phyloP scores from a whole-genome alignment of 2,329 filamentous ascomycete genomes.

The Trichocomaceae sp. region DNA sequence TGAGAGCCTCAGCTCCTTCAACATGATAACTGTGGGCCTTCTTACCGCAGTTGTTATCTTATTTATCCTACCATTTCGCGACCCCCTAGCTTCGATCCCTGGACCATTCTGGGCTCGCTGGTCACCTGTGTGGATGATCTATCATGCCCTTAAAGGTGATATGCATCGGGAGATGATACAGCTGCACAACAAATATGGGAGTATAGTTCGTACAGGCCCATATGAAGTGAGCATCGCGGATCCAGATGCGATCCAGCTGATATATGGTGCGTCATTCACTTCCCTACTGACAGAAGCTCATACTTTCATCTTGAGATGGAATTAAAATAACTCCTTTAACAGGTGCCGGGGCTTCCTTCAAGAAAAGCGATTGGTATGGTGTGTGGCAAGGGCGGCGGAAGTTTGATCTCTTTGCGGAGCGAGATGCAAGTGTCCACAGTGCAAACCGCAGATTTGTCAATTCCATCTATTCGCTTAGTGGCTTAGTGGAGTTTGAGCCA shows the following conservation, averaged over 20 bases:
- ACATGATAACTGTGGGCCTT: background rate
- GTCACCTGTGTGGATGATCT: slow-evolving; percentile 15
- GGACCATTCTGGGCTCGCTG: slow-evolving; percentile 25
- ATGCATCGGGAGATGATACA: slow-evolving; percentile 11
- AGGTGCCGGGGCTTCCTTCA: slow-evolving; percentile 36
- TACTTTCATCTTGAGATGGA: too few relatives aligned
- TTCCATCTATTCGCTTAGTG: slow-evolving; percentile 33
- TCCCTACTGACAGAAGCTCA: too few relatives aligned
- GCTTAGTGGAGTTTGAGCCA: slow-evolving; percentile 32
- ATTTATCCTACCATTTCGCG: background rate
- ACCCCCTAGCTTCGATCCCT: slow-evolving; percentile 21
- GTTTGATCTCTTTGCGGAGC: slow-evolving; percentile 36
- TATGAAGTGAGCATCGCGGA: slow-evolving; percentile 13
- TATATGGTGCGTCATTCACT: slow-evolving; percentile 13
- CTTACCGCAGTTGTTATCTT: background rate
- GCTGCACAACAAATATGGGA: slow-evolving; percentile 13
- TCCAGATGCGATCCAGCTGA: slow-evolving; percentile 12
- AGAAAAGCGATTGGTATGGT: slow-evolving; percentile 38
- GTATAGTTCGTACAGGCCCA: slow-evolving; percentile 12
- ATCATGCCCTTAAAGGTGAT: slow-evolving; percentile 8
- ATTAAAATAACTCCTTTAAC: background rate
- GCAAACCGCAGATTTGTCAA: slow-evolving; percentile 28
- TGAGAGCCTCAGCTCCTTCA: background rate
- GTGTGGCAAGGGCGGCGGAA: slow-evolving; percentile 35
- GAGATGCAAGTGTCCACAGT: slow-evolving; percentile 31